Evolutionary conservation across 1,284 basidiomycete genomes (phyloP), one percentile per base, ranked within the genome.

Genomic region (Tilletia walkeri): DNA sequence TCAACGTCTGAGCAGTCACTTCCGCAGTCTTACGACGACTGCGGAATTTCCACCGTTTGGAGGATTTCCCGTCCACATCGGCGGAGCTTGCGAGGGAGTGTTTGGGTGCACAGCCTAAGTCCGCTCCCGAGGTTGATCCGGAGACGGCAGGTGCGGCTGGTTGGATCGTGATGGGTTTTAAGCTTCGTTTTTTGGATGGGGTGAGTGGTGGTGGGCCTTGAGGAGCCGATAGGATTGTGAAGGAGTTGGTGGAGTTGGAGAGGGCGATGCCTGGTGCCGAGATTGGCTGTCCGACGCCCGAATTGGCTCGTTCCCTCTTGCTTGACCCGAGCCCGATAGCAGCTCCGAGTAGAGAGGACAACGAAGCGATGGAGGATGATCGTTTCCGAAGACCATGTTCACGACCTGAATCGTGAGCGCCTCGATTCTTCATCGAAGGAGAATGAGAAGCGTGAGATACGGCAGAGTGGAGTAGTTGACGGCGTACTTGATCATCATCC

Each of bases 1-100:
- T 56, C 12, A 56, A 30, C 24, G 54, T 56, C 54, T 56, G 54
- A 4, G 54, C 54, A 56, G 20, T 56, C n/a, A 56, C 54, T 56
- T 56, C 54, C 3, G 54, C 54, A n/a, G 54, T 56, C 54, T 56
- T 56, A 24, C 54, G 54, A 12, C 54, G 54, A 56, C 20, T 34
- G 24, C 54, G 20, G 54, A 56, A 56, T 24, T 56, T 56, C 54
- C 54, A 56, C 20, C 54, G 54, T 30, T 56, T 56, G 6, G 54
- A 56, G 34, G 54, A 34, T 34, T 56, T 56, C 20, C 54, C 54
- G 2, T 56, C 54, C 12, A 12, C 54, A 6, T 30, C 20, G n/a
- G 54, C 54, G 4, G 54, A 56, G 54, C 54, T 56, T 10, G 54
- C 54, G n/a, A 56, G 54, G 5, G 54, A 20, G 34, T 56, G 54